phyloP scores from a whole-genome alignment of 129 eudicot species.

The Escallonia rubra region DNA sequence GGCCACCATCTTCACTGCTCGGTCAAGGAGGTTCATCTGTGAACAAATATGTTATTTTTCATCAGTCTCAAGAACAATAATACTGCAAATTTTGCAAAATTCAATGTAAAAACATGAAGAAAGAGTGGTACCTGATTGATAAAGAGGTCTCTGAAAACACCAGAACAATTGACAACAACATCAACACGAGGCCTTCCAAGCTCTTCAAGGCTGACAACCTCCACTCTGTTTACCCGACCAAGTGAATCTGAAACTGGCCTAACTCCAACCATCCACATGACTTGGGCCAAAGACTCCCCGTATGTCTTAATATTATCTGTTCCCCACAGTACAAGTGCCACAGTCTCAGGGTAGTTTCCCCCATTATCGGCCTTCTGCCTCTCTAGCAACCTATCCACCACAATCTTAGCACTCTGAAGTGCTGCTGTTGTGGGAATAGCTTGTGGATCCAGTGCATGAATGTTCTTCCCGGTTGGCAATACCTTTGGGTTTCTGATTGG shows the following conservation, averaged over 20 bases:
- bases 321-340: slow-evolving; percentile 98
- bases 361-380: slow-evolving; percentile 96
- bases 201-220: slow-evolving; percentile 87
- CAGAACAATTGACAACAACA: slow-evolving; percentile 98
- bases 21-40: slow-evolving; percentile 96
- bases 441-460: slow-evolving; percentile 98
- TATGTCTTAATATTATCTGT: slow-evolving; percentile 97
- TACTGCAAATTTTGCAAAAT: no score
- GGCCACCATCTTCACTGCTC: slow-evolving; percentile 98
- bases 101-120: neutral
- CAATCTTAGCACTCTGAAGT: slow-evolving; percentile 89
- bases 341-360: slow-evolving; percentile 93
- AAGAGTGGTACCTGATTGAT: slow-evolving; percentile 71
- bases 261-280: slow-evolving; percentile 96
- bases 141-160: slow-evolving; percentile 97
- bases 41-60: neutral
- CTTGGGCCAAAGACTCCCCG: slow-evolving; percentile 98
- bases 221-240: slow-evolving; percentile 91
- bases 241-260: slow-evolving; percentile 75
- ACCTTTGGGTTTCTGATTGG: slow-evolving; percentile 98
- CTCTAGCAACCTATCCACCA: slow-evolving; percentile 91
- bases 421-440: slow-evolving; percentile 98
- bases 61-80: no score
- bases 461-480: slow-evolving; percentile 91
- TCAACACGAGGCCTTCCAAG: slow-evolving; percentile 99